Base-by-base conservation (phyloP, 2,329 filamentous ascomycete genomes). In the Aureobasidium sp. region DNA sequence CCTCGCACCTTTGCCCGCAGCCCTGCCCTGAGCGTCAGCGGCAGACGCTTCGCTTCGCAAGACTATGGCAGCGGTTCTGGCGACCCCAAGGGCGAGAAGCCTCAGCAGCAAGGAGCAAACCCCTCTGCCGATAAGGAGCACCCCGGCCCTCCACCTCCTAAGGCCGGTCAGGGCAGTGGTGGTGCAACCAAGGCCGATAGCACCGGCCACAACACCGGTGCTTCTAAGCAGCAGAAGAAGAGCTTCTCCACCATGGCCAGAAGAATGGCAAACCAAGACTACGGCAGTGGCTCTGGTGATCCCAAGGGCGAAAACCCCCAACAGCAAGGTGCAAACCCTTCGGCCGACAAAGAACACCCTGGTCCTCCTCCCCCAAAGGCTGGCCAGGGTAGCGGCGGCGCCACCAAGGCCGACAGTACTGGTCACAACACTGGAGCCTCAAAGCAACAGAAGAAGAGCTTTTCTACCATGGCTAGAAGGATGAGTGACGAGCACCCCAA, bases 231-330 rank as follows among this genome's bases (percentile, higher is more conserved):
- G 63, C 59, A 61, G 17, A 65, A 64, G 51, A 62, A 53, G 53
- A 51, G 53, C 26, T 64, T 65, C 52, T 48, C 50, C 24, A 65
- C 63, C 7, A 36, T 29, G 13, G 51, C 63, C 1, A 46, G 51
- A 29, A 20, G 39, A 17, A 41, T 55, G 27, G 53, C 53, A 8
- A 68, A 67, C 26, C 66, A 69, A 63, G 77, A 75, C 69, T 79
- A 79, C 66, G 77, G 77, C 66, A 74, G 71, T 27, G 76, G 75
- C 60, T 66, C 71, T 8, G 75, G 76, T 65, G 74, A 76, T 55
- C 76, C 76, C 34, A 71, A 65, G n/a, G 75, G 74, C 63, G 75
- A 78, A 67, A 74, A 75, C n/a, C 75, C 76, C 0, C 70, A 78
- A 67, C 65, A 75, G 53, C 76, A 77, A 65, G 75, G 75, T 66